Evolutionary conservation across 2,329 filamentous ascomycete genomes (phyloP), one percentile per base, ranked within the genome.

Genomic region (Monosporascus cannonballus): DNA sequence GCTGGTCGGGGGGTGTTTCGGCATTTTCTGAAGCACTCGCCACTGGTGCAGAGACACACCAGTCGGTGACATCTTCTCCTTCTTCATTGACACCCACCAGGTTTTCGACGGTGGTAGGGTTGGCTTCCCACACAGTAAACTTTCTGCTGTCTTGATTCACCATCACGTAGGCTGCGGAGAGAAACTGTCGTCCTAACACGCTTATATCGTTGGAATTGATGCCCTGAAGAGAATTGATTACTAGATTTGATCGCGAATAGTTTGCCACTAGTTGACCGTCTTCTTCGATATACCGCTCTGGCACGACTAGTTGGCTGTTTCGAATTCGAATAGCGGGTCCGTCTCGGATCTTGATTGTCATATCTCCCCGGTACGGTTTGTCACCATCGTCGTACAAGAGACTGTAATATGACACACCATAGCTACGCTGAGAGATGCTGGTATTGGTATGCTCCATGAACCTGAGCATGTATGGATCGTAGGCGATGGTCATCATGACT

Each of bases 301-400:
- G 66, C 14, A 64, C 48, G 14, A 69, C 58, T 17, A 70, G 59
- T 54, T 68, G 64, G 45, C 63, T 54, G 53, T 68, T 70, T 17
- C 63, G 59, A 27, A 69, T 62, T 39, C 56, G 56, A 14, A 58
- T 49, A 34, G 51, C 46, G 17, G 59, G 54, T 42, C 57, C 58
- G 5, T 52, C 45, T 22, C 56, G 51, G 5, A 63, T 39, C 11
- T 47, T 52, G 48, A 64, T 55, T 2, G 58, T 59, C 25, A 60
- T 30, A 47, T 58, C 59, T 22, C 59, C 57, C 2, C 46, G 47
- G 48, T 59, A 61, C 11, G 38, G 49, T 1, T 30, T 9, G n/a
- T 51, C 39, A 2, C 36, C 51, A 0, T 51, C 18, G 11, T 37
- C 39, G 48, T 61, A 62, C 8, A 55, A 50, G 50, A 59, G 48